Evolutionary conservation across 208 protist species (phyloP).

Genomic region (Borovskyia barvae): DNA sequence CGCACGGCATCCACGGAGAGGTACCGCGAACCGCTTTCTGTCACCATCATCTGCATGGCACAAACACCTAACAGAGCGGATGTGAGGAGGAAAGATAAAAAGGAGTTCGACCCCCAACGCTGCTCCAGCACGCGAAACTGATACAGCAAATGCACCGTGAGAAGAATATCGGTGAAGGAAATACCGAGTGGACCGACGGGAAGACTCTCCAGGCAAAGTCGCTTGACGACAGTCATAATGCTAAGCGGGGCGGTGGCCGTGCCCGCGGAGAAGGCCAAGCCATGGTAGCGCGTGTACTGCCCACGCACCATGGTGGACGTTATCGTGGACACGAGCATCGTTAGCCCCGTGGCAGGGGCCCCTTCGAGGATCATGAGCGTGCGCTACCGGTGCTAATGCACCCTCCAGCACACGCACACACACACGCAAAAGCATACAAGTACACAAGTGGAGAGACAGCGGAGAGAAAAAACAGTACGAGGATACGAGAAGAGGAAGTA

Average conservation of each 20-base stretch:
- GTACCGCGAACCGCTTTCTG: constrained; percentile 27
- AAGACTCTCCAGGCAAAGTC: constrained; percentile 33
- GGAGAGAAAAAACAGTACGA: not conserved
- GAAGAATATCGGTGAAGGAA: constrained; percentile 34
- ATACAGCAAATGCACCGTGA: constrained; percentile 31
- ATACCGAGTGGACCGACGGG: constrained; percentile 53
- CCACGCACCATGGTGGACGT: constrained; percentile 28
- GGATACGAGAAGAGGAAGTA: not conserved
- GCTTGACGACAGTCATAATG: constrained; percentile 17
- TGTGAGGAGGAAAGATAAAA: constrained; percentile 51
- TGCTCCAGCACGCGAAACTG: constrained; percentile 65
- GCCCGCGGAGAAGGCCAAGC: constrained; percentile 9
- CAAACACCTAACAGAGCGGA: constrained; percentile 35
- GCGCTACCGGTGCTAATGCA: constrained; percentile 7
- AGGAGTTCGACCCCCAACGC: constrained; percentile 57
- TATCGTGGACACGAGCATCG: constrained; percentile 39
- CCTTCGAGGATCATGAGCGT: constrained; percentile 53
- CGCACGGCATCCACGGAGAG: constrained; percentile 47
- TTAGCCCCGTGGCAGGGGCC: constrained; percentile 57
- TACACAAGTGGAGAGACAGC: not conserved
- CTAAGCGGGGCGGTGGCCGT: not conserved
- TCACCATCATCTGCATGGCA: constrained; percentile 39
- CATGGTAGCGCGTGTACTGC: constrained; percentile 28
- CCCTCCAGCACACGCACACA: not conserved
- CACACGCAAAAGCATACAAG: not conserved